Percentiles rank a stretch among this genome's conserved stretches.
phyloP scores from a whole-genome alignment of 2,329 filamentous ascomycete species.

The Sporothrix dimorphospora region DNA sequence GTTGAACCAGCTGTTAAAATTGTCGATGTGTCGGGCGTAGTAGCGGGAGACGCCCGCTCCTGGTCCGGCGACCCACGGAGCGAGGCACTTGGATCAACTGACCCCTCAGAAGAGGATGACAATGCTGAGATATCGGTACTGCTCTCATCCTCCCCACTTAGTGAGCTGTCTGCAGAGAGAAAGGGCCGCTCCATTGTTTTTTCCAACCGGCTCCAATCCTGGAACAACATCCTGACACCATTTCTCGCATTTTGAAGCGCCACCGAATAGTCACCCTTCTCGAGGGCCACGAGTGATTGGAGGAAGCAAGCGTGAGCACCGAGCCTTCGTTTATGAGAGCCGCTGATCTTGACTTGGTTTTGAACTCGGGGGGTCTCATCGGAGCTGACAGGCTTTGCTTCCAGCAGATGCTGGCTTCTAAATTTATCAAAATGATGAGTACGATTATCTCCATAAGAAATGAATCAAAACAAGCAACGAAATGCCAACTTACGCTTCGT shows the following conservation, averaged over 20 bases:
- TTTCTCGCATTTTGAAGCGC: slow-evolving; percentile 62
- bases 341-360: slow-evolving; percentile 4
- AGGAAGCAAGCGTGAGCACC: slow-evolving; percentile 61
- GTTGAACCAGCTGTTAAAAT: background rate
- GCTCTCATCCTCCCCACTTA: slow-evolving; percentile 34
- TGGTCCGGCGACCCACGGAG: background rate
- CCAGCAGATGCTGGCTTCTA: slow-evolving; percentile 29
- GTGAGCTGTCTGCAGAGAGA: background rate
- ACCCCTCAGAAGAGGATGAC: background rate
- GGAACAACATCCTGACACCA: slow-evolving; percentile 58
- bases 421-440: background rate
- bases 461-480: background rate
- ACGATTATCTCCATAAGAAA: background rate
- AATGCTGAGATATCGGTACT: slow-evolving; percentile 21
- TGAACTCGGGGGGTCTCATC: background rate
- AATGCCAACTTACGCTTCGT: slow-evolving; percentile 56
- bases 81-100: background rate
- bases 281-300: slow-evolving; percentile 67
- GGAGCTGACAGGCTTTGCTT: slow-evolving; percentile 25
- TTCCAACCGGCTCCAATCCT: slow-evolving; percentile 60
- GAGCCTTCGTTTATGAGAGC: slow-evolving; percentile 25
- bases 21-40: slow-evolving; percentile 11
- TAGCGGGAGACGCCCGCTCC: background rate
- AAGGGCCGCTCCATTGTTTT: slow-evolving; percentile 34
- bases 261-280: slow-evolving; percentile 60